A percentile compares a stretch with the other conserved stretches of the same genome.
Conservation (phyloP, 2,329 filamentous ascomycete species). For the Fusarium subglutinans region DNA sequence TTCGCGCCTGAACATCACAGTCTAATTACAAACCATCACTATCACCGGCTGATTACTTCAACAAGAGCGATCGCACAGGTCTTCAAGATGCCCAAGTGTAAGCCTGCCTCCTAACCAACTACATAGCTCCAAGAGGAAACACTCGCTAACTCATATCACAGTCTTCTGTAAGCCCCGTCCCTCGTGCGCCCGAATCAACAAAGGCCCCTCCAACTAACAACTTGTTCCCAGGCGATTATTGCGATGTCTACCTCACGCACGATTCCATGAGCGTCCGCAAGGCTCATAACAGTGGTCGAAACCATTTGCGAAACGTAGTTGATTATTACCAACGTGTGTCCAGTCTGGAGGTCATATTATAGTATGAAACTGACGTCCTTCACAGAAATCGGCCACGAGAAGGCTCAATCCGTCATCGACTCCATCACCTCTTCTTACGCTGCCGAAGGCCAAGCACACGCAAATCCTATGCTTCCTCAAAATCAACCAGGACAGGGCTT, state of each 20-base stretch:
- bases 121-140: background rate
- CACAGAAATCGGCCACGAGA: constrained; percentile 95
- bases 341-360: background rate
- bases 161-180: constrained; percentile 38
- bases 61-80: constrained; percentile 21
- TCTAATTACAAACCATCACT: constrained; percentile 5
- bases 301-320: constrained; percentile 96
- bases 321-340: constrained; percentile 93
- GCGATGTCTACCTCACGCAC: constrained; percentile 99
- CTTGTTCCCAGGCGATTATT: constrained; percentile 79
- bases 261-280: constrained; percentile 99
- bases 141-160: constrained; percentile 49
- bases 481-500: constrained; percentile 68
- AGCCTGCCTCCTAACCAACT: constrained; percentile 50
- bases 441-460: constrained; percentile 87
- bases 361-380: constrained; percentile 5
- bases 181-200: constrained; percentile 6
- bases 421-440: constrained; percentile 96
- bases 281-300: constrained; percentile 95
- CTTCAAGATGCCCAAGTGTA: constrained; percentile 88
- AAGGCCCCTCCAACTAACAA: constrained; percentile 36
- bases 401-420: constrained; percentile 98
- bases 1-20: constrained; percentile 27
- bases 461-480: constrained; percentile 83
- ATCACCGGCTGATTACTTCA: constrained; percentile 14